Base-by-base conservation (phyloP, 78 protist species). In the Pigoraptor vietnamica region DNA sequence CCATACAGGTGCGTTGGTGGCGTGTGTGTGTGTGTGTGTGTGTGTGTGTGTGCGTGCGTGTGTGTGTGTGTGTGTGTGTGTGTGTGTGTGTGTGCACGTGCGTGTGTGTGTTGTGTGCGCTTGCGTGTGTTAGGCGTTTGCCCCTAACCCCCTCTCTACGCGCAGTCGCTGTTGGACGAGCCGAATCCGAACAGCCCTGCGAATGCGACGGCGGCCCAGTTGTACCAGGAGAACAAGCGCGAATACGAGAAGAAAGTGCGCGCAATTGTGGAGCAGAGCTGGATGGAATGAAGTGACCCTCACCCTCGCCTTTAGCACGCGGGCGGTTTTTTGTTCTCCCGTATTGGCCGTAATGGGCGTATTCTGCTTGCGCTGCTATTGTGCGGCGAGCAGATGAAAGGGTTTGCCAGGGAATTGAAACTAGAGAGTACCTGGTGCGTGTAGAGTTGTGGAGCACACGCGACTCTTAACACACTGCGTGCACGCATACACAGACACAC, bases 131-230 rank as follows among this genome's bases (percentile, higher is more conserved):
- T 81, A 81, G n/a, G n/a, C n/a, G n/a, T n/a, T 83, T 0, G 87
- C 87, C 87, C n/a, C 23, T 29, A 10, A 83, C 29, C 19, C 81
- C 82, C 29, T 90, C 25, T 87, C 0, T 84, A 23, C 24, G n/a
- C 79, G 1, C 91, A 98, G 96, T 98, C 99, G 10, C 96, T 99
- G 38, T 94, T 99, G 48, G 94, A 98, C 40, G 99, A 99, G 89
- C 99, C 99, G 37, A 99, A 99, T 92, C 99, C 99, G 23, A 95
- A 96, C 79, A 96, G 99, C 10, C 99, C 99, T 1, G 99, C 99
- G 29, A 99, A 99, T 92, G 87, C 97, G 10, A 99, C 97, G 83
- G 99, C 99, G 0, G 99, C 99, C 0, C 91, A 96, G 48, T 95
- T 99, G 39, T 99, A 96, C 94, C 92, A 92, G n/a, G 99, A 97